A percentile compares a stretch with the other conserved stretches of the same genome.
Evolutionary conservation across 768 basidiomycete genomes (phyloP).

Genomic region (Mycena amicta): DNA sequence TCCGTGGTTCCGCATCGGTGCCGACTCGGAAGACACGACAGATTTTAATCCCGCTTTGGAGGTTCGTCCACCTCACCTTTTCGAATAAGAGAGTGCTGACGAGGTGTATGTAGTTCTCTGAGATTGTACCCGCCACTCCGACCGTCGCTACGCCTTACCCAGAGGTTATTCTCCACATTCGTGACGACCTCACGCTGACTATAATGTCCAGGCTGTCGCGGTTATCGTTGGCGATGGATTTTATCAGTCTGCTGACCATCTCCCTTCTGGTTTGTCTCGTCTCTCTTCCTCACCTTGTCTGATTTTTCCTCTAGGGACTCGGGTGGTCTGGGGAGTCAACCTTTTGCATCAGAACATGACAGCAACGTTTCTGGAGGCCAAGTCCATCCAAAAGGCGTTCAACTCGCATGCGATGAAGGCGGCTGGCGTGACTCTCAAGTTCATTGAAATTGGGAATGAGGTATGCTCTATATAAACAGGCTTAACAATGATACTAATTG

Average conservation of each 20-base stretch:
- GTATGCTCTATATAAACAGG: slow-evolving; percentile 37
- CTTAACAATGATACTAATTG: too few relatives aligned
- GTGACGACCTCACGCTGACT: background rate
- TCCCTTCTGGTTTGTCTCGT: slow-evolving; percentile 34
- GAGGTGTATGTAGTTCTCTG: slow-evolving; percentile 35
- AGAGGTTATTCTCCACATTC: slow-evolving; percentile 16
- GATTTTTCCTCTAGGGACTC: slow-evolving; percentile 34
- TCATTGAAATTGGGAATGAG: slow-evolving; percentile 45
- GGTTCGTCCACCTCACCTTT: too few relatives aligned
- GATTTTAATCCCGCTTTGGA: slow-evolving; percentile 41
- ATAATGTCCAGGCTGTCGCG: slow-evolving; percentile 34
- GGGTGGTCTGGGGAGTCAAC: slow-evolving; percentile 51
- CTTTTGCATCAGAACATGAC: slow-evolving; percentile 39
- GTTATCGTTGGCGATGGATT: slow-evolving; percentile 45
- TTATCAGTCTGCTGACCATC: slow-evolving; percentile 40
- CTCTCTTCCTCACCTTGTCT: background rate
- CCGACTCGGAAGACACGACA: slow-evolving; percentile 40
- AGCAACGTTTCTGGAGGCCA: slow-evolving; percentile 34
- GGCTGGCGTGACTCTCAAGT: slow-evolving; percentile 35
- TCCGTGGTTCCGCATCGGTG: slow-evolving; percentile 44
- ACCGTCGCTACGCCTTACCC: slow-evolving; percentile 45
- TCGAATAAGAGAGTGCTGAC: too few relatives aligned
- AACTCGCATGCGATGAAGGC: slow-evolving; percentile 26
- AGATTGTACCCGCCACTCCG: slow-evolving; percentile 38
- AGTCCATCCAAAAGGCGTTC: slow-evolving; percentile 38